phyloP scores from a whole-genome alignment of 2,329 filamentous ascomycete species.

The Bimuria novae-zelandiae region DNA sequence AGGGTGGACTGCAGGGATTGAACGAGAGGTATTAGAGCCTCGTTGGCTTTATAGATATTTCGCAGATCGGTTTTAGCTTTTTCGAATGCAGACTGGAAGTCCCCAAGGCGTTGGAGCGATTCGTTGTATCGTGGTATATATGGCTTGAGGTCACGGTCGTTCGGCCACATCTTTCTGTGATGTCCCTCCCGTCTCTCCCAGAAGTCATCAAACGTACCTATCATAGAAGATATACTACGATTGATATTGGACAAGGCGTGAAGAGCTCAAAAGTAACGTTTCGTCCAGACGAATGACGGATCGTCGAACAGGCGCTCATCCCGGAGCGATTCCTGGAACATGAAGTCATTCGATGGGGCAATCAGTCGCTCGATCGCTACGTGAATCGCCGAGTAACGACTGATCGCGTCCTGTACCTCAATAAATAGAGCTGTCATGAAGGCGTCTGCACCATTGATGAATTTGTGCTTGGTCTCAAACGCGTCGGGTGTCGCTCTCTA shows the following conservation, averaged over 20 bases:
- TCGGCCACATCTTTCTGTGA: no score
- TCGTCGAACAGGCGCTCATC: conserved; percentile 66
- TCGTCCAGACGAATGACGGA: conserved; percentile 63
- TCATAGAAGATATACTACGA: neutral
- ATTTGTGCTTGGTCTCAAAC: conserved; percentile 60
- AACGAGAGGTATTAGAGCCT: conserved; percentile 62
- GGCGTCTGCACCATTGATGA: conserved; percentile 65
- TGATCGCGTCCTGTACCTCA: conserved; percentile 65
- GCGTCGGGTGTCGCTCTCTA: conserved; percentile 54
- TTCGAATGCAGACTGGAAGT: no score
- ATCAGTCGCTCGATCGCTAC: conserved; percentile 63
- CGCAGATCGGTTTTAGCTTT: neutral
- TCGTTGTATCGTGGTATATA: no score
- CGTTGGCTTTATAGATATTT: conserved; percentile 60
- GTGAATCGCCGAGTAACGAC: conserved; percentile 61
- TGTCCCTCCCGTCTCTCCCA: neutral
- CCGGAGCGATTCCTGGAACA: conserved; percentile 61
- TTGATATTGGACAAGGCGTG: conserved; percentile 40
- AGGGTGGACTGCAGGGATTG: conserved; percentile 63
- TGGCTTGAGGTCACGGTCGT: no score
- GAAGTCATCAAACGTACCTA: conserved; percentile 36
- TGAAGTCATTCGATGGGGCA: conserved; percentile 63
- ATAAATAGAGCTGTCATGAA: conserved; percentile 63
- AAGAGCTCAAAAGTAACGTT: conserved; percentile 66
- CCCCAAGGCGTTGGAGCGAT: neutral